phyloP scores from a whole-genome alignment of 140 eudicot genomes.

The Ambrosia hybrid region DNA sequence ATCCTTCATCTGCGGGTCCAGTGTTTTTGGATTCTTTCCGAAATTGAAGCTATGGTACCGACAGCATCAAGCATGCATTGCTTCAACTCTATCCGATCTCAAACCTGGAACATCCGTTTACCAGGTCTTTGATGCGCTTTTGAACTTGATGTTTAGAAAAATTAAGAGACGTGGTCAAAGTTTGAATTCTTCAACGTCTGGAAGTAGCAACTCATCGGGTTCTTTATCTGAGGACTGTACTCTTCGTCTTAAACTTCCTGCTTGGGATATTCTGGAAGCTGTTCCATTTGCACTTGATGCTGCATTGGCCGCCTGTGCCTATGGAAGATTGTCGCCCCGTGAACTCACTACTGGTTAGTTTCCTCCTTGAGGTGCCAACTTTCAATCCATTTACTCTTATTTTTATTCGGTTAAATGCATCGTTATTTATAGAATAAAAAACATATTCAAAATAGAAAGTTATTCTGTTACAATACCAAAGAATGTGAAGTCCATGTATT shows the following conservation, averaged over 20 bases:
- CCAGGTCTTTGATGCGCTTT: slow-evolving; percentile 73
- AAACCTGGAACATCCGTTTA: slow-evolving; percentile 80
- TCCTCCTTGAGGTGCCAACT: background rate
- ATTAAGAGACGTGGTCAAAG: slow-evolving; percentile 54
- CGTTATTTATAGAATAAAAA: background rate
- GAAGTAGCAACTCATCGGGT: slow-evolving; percentile 74
- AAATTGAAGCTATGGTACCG: slow-evolving; percentile 81
- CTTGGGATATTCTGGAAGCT: slow-evolving; percentile 98
- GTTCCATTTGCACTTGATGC: slow-evolving; percentile 97
- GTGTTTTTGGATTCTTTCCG: slow-evolving; percentile 76
- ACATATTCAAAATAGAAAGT: background rate
- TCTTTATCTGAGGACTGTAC: slow-evolving; percentile 57
- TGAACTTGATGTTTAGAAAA: slow-evolving; percentile 75
- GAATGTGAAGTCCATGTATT: background rate
- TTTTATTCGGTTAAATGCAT: background rate
- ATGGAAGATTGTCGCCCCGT: slow-evolving; percentile 88
- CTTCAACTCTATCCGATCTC: slow-evolving; percentile 82
- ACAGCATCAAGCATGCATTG: slow-evolving; percentile 88
- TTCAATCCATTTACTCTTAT: background rate
- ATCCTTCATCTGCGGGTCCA: slow-evolving; percentile 53
- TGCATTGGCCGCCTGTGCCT: slow-evolving; percentile 82
- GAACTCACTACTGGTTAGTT: slow-evolving; percentile 87
- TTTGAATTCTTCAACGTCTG: slow-evolving; percentile 51
- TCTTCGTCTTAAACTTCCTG: slow-evolving; percentile 67
- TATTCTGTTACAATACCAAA: background rate